Evolutionary conservation across 1,139 yeast genomes (phyloP).

Genomic region (Taiozyma onychis): DNA sequence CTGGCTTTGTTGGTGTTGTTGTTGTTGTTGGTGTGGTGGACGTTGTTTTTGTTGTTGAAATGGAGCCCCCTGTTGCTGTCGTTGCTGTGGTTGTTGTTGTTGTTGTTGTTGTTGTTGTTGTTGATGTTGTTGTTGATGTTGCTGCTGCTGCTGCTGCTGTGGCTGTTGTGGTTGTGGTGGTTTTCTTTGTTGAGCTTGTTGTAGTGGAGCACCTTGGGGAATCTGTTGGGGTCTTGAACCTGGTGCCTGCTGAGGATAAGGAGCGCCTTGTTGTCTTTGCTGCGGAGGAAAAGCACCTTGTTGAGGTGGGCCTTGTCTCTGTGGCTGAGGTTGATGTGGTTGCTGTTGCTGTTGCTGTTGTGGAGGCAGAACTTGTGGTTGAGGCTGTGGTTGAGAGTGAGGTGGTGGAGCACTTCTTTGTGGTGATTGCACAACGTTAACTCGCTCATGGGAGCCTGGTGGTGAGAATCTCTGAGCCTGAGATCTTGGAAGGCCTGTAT

Average conservation of each 20-base stretch:
- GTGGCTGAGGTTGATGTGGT: slow-evolving; percentile 4
- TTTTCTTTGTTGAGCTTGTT: neutral
- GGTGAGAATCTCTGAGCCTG: slow-evolving; percentile 16
- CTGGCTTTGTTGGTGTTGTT: slow-evolving; percentile 5
- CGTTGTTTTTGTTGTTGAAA: neutral
- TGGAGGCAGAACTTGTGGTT: too few relatives aligned
- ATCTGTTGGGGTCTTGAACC: neutral
- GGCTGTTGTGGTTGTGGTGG: neutral
- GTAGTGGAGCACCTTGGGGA: neutral
- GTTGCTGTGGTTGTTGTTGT: slow-evolving; percentile 1
- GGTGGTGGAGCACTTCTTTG: neutral
- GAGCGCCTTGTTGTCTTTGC: slow-evolving; percentile 3
- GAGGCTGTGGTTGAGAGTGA: neutral
- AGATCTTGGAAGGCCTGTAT: slow-evolving; percentile 14
- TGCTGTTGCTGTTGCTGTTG: slow-evolving; percentile 5
- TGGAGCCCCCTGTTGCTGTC: neutral
- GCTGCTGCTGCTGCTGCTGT: neutral
- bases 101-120: slow-evolving; percentile 5
- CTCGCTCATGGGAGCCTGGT: slow-evolving; percentile 12
- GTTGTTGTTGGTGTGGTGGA: slow-evolving; percentile 3
- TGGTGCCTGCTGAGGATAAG: slow-evolving; percentile 1
- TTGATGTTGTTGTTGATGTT: slow-evolving; percentile 2
- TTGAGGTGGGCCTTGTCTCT: neutral
- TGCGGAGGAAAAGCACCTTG: slow-evolving; percentile 7
- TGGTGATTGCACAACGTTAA: neutral